Evolutionary conservation across 2,329 filamentous ascomycete genomes (phyloP), one percentile per base, ranked within the genome.

Genomic region (Calonectria hawksworthii): DNA sequence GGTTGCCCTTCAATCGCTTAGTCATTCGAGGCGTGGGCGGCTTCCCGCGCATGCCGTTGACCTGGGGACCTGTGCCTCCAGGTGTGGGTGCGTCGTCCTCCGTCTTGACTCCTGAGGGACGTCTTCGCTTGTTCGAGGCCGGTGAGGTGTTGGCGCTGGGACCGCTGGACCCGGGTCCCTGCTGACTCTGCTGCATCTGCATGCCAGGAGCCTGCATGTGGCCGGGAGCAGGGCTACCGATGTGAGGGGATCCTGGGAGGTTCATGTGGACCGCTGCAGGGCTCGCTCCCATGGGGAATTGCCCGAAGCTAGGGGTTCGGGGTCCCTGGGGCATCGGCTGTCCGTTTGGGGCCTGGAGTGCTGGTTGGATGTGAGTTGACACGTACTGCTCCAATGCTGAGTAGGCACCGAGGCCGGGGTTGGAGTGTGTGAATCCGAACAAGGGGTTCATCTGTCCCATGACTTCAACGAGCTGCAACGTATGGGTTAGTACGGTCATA

Each of bases 141-240:
- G 91, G 91, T 38, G 91, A 92, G 7, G 92, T 94, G 84, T 93
- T 94, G 72, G 92, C 92, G 81, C 92, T 93, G 9, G 92, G 91
- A 2, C 91, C 92, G 82, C 90, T 92, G 13, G 92, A 93, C 82
- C 87, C 91, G 38, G 92, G 93, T 50, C 92, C 92, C 81, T 94
- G 92, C 82, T 93, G 92, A 82, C 92, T 93, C 76, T 91, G 90
- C 82, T 94, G 92, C 74, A 92, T 86, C 82, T 92, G 91, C 92
- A 94, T 94, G 75, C 88, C 88, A 28, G 92, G 92, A 67, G 92
- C 91, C 82, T 92, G 91, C 88, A 93, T 92, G 68, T 90, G 87
- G 21, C 90, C 91, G 18, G 90, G 89, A 23, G 91, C 91, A 11
- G 92, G 92, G 81, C 91, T 93, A 69, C 90, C 89, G 71, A 88